Percentiles rank a stretch among this genome's conserved stretches.
phyloP scores from a whole-genome alignment of 495 filamentous ascomycete species.

The Schizothecium vesticola region DNA sequence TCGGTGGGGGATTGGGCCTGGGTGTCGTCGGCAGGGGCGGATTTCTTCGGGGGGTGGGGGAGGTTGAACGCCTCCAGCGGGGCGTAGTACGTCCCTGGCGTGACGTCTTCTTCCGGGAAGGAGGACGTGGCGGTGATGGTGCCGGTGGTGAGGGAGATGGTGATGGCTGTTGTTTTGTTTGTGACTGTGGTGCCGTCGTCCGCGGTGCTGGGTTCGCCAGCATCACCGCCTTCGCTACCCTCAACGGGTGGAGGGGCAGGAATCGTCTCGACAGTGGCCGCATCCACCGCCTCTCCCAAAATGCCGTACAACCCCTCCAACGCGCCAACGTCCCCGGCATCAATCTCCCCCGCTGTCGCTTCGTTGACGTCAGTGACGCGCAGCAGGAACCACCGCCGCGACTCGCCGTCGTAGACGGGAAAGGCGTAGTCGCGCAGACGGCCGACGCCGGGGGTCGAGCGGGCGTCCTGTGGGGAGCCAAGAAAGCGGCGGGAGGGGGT shows the following conservation, averaged over 20 bases:
- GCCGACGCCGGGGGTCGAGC: neutral
- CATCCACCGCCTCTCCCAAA: neutral
- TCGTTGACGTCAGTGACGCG: neutral
- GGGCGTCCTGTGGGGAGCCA: neutral
- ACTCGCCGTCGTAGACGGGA: neutral
- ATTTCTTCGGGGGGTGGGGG: neutral
- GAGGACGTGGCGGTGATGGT: neutral
- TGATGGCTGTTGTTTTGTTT: neutral
- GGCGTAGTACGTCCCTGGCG: neutral
- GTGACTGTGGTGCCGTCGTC: neutral
- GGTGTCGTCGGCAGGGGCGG: neutral
- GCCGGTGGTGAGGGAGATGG: neutral
- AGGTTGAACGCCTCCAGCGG: neutral
- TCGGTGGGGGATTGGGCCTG: neutral
- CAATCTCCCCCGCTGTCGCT: neutral
- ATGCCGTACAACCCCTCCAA: neutral
- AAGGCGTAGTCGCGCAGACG: neutral
- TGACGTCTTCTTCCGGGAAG: neutral
- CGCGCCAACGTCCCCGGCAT: neutral
- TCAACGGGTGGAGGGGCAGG: neutral
- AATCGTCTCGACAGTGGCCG: neutral
- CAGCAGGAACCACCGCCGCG: neutral
- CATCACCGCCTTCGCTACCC: neutral
- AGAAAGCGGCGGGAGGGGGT: neutral
- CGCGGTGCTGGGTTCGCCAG: neutral